Percentiles rank a stretch among this genome's conserved stretches.
These are phyloP conservation scores for Aspergillus avenaceus DNA, from an alignment of 495 filamentous ascomycete genomes.

Conservation along the genomic window DNA sequence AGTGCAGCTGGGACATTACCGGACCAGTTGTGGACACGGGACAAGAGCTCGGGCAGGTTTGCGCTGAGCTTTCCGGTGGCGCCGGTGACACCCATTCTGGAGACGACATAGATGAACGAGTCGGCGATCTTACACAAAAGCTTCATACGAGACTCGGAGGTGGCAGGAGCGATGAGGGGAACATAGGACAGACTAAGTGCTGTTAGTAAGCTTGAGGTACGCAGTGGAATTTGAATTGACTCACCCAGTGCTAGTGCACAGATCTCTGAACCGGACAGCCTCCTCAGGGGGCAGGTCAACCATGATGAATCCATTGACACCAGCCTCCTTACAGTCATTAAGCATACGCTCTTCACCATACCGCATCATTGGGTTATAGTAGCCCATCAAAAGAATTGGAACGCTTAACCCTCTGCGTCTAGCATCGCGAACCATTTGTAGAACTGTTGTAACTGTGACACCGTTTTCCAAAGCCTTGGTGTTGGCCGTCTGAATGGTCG, in stretches of 20 bases:
- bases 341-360: constrained; percentile 92
- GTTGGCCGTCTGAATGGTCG: constrained; percentile 89
- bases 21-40: constrained; percentile 87
- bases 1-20: constrained; percentile 85
- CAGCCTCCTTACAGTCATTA: constrained; percentile 76
- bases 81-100: constrained; percentile 94
- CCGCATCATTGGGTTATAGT: constrained; percentile 91
- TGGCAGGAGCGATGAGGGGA: constrained; percentile 89
- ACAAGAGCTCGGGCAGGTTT: constrained; percentile 74
- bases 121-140: constrained; percentile 94
- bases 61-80: constrained; percentile 76
- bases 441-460: constrained; percentile 69
- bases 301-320: constrained; percentile 95
- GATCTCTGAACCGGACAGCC: constrained; percentile 83
- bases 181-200: constrained; percentile 79
- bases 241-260: constrained; percentile 71
- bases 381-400: constrained; percentile 94
- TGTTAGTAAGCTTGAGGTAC: too few species aligned
- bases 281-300: constrained; percentile 97
- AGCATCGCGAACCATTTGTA: constrained; percentile 76
- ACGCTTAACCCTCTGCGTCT: constrained; percentile 69
- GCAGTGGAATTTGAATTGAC: too few species aligned
- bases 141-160: constrained; percentile 89
- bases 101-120: constrained; percentile 99
- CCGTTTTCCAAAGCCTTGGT: constrained; percentile 85